Conservation (phyloP, 176 grass and related monocot genomes). For the Zea luxurians region DNA sequence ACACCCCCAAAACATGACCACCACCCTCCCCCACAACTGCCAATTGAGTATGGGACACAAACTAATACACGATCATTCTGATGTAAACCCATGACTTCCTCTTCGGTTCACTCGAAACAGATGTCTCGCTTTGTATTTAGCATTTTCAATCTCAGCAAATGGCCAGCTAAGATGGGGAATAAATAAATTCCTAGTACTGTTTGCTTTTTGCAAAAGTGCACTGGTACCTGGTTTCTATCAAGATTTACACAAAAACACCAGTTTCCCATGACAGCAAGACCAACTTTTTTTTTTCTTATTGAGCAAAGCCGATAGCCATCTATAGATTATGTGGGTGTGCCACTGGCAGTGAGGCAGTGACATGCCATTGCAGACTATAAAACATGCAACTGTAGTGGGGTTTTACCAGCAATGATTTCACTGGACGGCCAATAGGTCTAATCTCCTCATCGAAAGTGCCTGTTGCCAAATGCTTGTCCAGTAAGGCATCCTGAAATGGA, state of each 20-base stretch:
- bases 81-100: not conserved
- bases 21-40: not conserved
- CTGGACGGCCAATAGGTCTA: conserved; percentile 71
- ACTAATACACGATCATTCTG: not conserved
- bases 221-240: not conserved
- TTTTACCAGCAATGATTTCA: conserved; percentile 93
- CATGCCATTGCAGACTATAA: not conserved
- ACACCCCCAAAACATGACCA: not conserved
- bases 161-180: not conserved
- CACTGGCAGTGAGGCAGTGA: not conserved
- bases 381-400: not conserved
- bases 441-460: conserved; percentile 75
- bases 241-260: not conserved
- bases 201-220: not conserved
- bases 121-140: not conserved
- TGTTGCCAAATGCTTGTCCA: conserved; percentile 81
- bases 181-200: not conserved
- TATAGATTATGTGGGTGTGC: not conserved
- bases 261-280: not conserved
- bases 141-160: not conserved
- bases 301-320: not conserved
- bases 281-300: not conserved
- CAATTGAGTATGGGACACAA: not conserved
- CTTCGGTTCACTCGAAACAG: not conserved
- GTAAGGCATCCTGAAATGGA: conserved; percentile 64